Percentiles rank a stretch among this genome's conserved stretches.
Conservation (phyloP, 1,284 basidiomycete species). For the Ceratorhiza oryzae-sativae region DNA sequence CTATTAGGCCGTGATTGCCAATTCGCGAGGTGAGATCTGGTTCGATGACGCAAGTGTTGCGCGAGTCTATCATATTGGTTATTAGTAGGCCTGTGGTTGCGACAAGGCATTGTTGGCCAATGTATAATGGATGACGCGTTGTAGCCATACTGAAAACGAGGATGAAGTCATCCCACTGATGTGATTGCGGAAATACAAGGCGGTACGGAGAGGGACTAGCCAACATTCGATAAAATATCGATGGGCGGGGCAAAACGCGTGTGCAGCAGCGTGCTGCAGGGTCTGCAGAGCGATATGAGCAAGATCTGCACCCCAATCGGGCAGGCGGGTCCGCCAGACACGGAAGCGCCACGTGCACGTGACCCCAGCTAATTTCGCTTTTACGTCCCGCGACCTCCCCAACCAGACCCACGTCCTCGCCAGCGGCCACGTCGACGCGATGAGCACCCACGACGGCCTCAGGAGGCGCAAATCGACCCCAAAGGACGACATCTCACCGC, state of each 20-base stretch:
- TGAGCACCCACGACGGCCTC: constrained; percentile 9
- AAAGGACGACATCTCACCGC: background rate
- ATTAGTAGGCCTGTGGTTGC: no score
- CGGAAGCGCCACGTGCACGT: constrained; percentile 17
- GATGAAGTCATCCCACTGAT: no score
- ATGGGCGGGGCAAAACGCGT: background rate
- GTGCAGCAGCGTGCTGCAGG: background rate
- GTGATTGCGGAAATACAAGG: no score
- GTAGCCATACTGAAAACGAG: no score
- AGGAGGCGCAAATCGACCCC: constrained; percentile 1
- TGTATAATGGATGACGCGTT: no score
- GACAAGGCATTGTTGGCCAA: no score
- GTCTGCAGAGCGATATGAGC: background rate
- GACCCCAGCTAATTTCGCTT: background rate
- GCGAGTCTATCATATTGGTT: no score
- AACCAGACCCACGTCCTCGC: background rate
- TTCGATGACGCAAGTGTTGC: no score
- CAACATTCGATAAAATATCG: no score
- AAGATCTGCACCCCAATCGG: background rate
- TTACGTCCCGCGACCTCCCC: constrained; percentile 12
- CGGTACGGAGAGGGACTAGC: no score
- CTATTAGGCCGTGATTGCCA: no score
- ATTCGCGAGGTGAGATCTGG: no score
- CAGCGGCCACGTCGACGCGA: background rate
- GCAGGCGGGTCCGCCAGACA: background rate